These are phyloP conservation scores for Solanum chacoense DNA, from an alignment of 305 asterid genomes.

Conservation along the genomic window DNA sequence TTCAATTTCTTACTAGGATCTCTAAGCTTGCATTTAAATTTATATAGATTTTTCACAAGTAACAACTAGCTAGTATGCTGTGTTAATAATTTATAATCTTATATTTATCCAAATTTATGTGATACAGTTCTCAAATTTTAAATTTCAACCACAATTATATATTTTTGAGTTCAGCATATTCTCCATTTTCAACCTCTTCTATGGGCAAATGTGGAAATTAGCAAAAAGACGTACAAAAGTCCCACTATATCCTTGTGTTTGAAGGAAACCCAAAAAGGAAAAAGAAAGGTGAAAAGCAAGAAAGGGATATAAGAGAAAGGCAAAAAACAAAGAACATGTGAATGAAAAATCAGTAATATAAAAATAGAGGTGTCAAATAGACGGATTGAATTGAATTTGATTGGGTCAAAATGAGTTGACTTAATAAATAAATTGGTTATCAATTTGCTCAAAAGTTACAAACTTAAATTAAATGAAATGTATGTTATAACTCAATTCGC, in stretches of 20 bases:
- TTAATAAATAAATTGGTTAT: neutral
- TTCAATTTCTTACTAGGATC: neutral
- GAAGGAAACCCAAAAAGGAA: neutral
- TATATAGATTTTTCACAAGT: neutral
- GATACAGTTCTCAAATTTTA: neutral
- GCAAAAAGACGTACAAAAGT: neutral
- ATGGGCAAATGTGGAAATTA: neutral
- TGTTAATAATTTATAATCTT: neutral
- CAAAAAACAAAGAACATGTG: neutral
- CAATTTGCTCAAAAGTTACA: neutral
- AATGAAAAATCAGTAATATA: neutral
- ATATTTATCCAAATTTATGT: neutral
- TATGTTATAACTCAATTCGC: neutral
- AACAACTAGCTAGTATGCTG: neutral
- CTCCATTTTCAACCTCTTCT: neutral
- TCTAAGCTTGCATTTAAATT: neutral
- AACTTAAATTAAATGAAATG: neutral
- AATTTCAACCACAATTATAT: neutral
- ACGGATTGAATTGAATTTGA: neutral
- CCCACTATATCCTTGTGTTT: neutral
- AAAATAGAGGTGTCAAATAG: neutral
- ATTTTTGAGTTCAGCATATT: neutral
- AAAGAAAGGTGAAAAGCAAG: neutral
- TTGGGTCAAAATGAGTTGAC: fast-evolving
- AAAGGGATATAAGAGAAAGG: neutral